Percentiles rank a stretch among this genome's conserved stretches.
These are phyloP conservation scores for Sugiyamaella xylanicola DNA, from an alignment of 1,139 yeast genomes.

Conservation along the genomic window DNA sequence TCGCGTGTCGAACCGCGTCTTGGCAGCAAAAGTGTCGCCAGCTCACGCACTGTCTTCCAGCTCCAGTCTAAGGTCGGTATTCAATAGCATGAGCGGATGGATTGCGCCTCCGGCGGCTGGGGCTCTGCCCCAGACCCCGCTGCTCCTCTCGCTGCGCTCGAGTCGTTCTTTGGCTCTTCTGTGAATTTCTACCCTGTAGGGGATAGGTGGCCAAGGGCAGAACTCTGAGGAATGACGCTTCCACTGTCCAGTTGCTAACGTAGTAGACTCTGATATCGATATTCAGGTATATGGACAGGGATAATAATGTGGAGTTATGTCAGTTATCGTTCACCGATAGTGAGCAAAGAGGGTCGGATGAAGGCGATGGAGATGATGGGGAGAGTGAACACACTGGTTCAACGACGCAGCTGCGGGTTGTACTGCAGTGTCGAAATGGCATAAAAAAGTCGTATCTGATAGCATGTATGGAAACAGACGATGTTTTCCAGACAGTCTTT, in stretches of 20 bases:
- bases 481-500: constrained; percentile 30
- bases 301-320: constrained; percentile 25
- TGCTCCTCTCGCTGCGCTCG: background rate
- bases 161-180: too few relatives aligned
- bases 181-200: too few relatives aligned
- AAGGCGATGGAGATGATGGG: constrained; percentile 16
- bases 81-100: background rate
- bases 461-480: constrained; percentile 34
- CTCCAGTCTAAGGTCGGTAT: constrained; percentile 27
- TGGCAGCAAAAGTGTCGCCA: background rate
- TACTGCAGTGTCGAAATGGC: constrained; percentile 29
- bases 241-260: too few relatives aligned
- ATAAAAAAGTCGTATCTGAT: constrained; percentile 35
- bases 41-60: constrained; percentile 27
- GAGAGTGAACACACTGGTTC: constrained; percentile 8
- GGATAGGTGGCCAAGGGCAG: too few relatives aligned
- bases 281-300: constrained; percentile 31
- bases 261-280: constrained; percentile 24
- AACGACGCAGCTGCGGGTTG: constrained; percentile 25
- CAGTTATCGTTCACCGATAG: constrained; percentile 18
- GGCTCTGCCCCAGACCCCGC: background rate
- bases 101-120: background rate
- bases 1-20: background rate
- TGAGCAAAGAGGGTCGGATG: constrained; percentile 6
- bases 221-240: too few relatives aligned